Percentiles rank a stretch among this genome's conserved stretches.
Evolutionary conservation across 441 rosid species (phyloP).

Genomic region (Erodium chrysanthum): DNA sequence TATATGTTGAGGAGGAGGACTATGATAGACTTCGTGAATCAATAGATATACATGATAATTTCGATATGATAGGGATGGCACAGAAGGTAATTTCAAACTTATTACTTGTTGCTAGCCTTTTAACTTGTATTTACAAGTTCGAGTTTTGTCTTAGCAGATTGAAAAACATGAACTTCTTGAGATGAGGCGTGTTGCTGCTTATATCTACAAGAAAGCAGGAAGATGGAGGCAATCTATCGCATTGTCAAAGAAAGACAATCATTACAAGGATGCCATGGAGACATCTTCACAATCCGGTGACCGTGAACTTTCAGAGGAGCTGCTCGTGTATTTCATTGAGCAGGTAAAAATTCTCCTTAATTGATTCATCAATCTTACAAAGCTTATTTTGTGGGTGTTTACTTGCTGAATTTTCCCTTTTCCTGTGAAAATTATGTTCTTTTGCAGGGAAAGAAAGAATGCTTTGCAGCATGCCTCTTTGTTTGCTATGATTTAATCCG

Average conservation of each 20-base stretch:
- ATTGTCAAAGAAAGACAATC: slow-evolving; percentile 88
- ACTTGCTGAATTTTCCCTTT: no score
- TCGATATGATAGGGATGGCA: no score
- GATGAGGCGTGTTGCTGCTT: slow-evolving; percentile 99
- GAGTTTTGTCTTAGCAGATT: slow-evolving; percentile 33
- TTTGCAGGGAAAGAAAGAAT: slow-evolving; percentile 24
- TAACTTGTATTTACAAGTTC: no score
- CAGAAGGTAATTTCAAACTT: no score
- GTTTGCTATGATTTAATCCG: slow-evolving; percentile 23
- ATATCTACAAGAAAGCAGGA: slow-evolving; percentile 94
- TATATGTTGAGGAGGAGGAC: no score
- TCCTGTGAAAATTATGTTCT: not conserved
- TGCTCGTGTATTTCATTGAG: slow-evolving; percentile 94
- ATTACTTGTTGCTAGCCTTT: no score
- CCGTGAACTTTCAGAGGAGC: slow-evolving; percentile 94
- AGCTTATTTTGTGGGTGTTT: no score
- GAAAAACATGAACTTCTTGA: slow-evolving; percentile 98
- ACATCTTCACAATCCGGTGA: slow-evolving; percentile 98
- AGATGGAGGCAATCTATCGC: slow-evolving; percentile 99
- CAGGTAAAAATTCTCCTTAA: slow-evolving; percentile 30
- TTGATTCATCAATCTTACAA: no score
- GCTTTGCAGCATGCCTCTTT: slow-evolving; percentile 25
- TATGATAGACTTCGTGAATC: no score
- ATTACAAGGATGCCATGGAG: slow-evolving; percentile 95
- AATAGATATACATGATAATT: no score